phyloP scores from a whole-genome alignment of 176 grass and related monocot species.

The Oryza australiensis region DNA sequence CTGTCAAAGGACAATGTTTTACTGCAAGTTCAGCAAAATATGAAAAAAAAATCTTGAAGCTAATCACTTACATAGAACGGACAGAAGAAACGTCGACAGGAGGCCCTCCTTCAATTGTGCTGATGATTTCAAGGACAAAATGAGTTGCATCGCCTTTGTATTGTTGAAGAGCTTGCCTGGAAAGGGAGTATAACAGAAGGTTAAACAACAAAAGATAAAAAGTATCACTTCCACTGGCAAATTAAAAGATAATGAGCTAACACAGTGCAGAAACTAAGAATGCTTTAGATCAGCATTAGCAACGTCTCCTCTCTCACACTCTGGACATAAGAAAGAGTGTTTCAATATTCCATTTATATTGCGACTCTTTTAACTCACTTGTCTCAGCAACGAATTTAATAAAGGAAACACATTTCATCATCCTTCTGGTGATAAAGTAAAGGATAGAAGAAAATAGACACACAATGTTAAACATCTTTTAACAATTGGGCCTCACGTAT shows the following conservation, averaged over 20 bases:
- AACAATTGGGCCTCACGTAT: neutral
- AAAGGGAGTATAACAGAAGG: slow-evolving; percentile 33
- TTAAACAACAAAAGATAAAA: slow-evolving; percentile 20
- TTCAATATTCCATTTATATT: slow-evolving; percentile 9
- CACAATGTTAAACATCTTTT: neutral
- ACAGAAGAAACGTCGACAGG: slow-evolving; percentile 85
- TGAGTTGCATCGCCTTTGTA: slow-evolving; percentile 72
- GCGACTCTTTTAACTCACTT: slow-evolving; percentile 19
- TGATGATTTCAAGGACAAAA: slow-evolving; percentile 92
- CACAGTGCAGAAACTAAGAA: neutral
- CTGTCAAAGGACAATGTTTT: neutral
- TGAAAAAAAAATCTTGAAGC: neutral
- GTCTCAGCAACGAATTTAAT: slow-evolving; percentile 5
- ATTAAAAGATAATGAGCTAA: slow-evolving; percentile 24
- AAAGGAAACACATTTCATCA: slow-evolving; percentile 17
- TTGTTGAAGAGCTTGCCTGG: slow-evolving; percentile 94
- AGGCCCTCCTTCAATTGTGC: slow-evolving; percentile 86
- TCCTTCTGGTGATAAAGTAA: slow-evolving; percentile 1
- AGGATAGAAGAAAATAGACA: slow-evolving; percentile 4
- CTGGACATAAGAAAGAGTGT: slow-evolving; percentile 12
- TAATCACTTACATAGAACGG: slow-evolving; percentile 71
- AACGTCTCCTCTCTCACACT: slow-evolving; percentile 10
- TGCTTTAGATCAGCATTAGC: slow-evolving; percentile 9
- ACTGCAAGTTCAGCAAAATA: neutral
- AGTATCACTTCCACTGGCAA: neutral